phyloP scores from a whole-genome alignment of 2,329 filamentous ascomycete genomes.

The Aspergillus nomiae region DNA sequence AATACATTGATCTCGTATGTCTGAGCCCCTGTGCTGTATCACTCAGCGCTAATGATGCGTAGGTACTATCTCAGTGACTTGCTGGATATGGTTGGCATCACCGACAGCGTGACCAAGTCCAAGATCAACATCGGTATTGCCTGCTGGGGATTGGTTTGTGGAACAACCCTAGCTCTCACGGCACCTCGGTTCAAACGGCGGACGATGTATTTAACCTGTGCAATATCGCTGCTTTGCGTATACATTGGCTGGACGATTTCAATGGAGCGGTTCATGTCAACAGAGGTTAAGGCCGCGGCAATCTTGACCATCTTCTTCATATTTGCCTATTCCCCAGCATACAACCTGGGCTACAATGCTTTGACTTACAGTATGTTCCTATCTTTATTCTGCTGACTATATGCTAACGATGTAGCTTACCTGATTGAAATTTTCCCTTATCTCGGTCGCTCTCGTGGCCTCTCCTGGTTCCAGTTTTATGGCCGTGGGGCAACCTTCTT shows the following conservation, averaged over 20 bases:
- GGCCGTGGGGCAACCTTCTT: slow-evolving; percentile 54
- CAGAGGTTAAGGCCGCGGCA: slow-evolving; percentile 41
- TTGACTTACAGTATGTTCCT: slow-evolving; percentile 47
- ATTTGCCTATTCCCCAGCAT: slow-evolving; percentile 61
- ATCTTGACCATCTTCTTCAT: slow-evolving; percentile 58
- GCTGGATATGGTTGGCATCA: slow-evolving; percentile 44
- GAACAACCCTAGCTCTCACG: slow-evolving; percentile 40
- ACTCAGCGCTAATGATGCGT: slow-evolving; percentile 7
- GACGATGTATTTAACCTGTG: slow-evolving; percentile 51
- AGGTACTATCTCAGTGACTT: slow-evolving; percentile 31
- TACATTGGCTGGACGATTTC: slow-evolving; percentile 61
- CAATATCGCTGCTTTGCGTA: slow-evolving; percentile 52
- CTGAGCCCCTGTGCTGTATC: not conserved
- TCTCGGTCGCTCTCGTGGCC: slow-evolving; percentile 58
- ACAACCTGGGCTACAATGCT: slow-evolving; percentile 69
- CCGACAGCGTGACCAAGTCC: slow-evolving; percentile 36
- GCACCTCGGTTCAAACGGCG: slow-evolving; percentile 47
- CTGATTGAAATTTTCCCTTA: slow-evolving; percentile 64
- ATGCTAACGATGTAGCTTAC: slow-evolving; percentile 36
- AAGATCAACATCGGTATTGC: slow-evolving; percentile 42
- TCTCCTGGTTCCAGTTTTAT: slow-evolving; percentile 60
- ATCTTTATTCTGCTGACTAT: not conserved
- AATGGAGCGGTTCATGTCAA: slow-evolving; percentile 37
- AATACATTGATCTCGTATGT: slow-evolving; percentile 28
- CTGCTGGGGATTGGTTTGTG: slow-evolving; percentile 47